Base-by-base conservation (phyloP, 73 alveolate genomes). In the Breviolum minutum region DNA sequence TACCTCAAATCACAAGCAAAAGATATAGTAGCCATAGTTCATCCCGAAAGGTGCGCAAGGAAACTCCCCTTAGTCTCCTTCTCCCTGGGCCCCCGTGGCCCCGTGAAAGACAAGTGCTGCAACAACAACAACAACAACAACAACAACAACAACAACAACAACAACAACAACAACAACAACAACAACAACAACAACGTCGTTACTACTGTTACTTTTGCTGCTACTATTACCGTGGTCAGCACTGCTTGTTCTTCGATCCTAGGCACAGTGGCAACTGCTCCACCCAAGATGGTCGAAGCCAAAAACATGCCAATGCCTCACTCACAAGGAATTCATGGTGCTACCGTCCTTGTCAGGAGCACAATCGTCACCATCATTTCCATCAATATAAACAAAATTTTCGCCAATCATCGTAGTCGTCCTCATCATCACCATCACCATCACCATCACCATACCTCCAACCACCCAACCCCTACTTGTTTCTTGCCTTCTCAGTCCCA, bases 221-320 rank as follows among this genome's bases (percentile, higher is more conserved):
- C 26, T 13, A 20, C 76, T 29, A 76, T 26, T 17, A 29, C 85
- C 61, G 62, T n/a, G 6, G 62, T 8, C 17, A 77, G 19, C 86
- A 9, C 54, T 40, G 54, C 54, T 40, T 40, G 3, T 3, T 20
- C 86, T n/a, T 9, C 9, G 12, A 40, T 48, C 70, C 90, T 29
- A 83, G 92, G 60, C 8, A 79, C 94, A n/a, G 94, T 86, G 6
- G 94, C 94, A 4, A 86, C 94, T 0, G 94, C 94, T 63, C 94
- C 94, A 2, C 94, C 94, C 29, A 86, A 19, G 19, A 62, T 62
- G 13, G 94, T 86, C 8, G 94, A 86, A 14, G 94, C 94, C 94
- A 63, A 20, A 63, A 86, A 86, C 94, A 86, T 63, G 80, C 80
- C 94, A 30, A 86, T 86, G 71, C 94, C 94, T 86, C 32, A 40